phyloP scores from a whole-genome alignment of 768 basidiomycete species.

The Gymnopilus dilepis region DNA sequence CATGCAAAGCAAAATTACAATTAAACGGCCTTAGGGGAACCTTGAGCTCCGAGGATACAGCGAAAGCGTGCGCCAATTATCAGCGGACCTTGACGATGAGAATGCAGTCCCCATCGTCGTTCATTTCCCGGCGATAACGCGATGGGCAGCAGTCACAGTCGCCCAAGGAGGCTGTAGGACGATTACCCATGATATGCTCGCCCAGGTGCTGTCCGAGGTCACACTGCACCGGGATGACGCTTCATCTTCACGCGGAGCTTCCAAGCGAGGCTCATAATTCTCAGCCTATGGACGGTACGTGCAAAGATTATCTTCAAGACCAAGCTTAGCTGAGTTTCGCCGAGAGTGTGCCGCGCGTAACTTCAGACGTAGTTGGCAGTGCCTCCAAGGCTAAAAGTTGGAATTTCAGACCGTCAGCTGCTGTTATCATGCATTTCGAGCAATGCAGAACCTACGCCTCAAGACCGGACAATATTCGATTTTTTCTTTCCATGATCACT shows the following conservation, averaged over 20 bases:
- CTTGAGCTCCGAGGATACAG: conserved; percentile 5
- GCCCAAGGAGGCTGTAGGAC: not conserved
- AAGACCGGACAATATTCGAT: not conserved
- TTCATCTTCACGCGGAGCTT: conserved; percentile 7
- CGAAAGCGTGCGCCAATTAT: not conserved
- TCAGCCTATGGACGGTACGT: not conserved
- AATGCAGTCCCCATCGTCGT: not conserved
- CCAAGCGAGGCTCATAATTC: not conserved
- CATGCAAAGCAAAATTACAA: not conserved
- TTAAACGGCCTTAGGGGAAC: not conserved
- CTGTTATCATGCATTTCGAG: not conserved
- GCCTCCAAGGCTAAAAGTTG: not conserved
- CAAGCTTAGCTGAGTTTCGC: not conserved
- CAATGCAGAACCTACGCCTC: not conserved
- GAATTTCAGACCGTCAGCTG: conserved; percentile 1
- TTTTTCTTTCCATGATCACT: not conserved
- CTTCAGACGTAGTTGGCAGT: not conserved
- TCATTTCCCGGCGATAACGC: conserved; percentile 11
- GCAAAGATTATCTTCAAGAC: not conserved
- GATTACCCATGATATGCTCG: conserved; percentile 8
- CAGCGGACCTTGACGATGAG: not conserved
- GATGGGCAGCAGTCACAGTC: not conserved
- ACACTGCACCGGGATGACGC: conserved; percentile 8
- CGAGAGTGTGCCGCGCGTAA: not conserved
- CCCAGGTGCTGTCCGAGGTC: conserved; percentile 5